Percentiles rank a stretch among this genome's conserved stretches.
phyloP scores from a whole-genome alignment of 2,329 filamentous ascomycete genomes.

The Penicillium olsonii region DNA sequence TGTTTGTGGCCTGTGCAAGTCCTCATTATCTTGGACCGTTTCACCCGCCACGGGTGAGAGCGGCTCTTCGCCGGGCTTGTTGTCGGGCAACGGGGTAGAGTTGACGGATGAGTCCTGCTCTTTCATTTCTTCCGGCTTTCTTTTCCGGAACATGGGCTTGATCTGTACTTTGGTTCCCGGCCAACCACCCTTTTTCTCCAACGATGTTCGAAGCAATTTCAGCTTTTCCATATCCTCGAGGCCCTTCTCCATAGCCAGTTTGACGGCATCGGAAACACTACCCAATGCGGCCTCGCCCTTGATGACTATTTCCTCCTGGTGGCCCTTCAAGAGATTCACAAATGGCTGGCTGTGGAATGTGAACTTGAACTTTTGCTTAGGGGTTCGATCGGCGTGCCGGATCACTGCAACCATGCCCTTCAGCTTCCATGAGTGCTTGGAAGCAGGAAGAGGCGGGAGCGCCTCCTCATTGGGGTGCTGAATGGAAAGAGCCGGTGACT shows the following conservation, averaged over 20 bases:
- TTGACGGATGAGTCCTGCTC: constrained; percentile 27
- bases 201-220: constrained; percentile 77
- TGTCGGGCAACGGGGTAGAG: constrained; percentile 12
- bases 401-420: constrained; percentile 98
- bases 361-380: constrained; percentile 99
- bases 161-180: constrained; percentile 98
- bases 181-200: constrained; percentile 91
- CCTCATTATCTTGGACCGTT: constrained; percentile 28
- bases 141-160: constrained; percentile 97
- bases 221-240: constrained; percentile 86
- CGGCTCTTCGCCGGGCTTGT: constrained; percentile 22
- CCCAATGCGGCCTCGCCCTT: constrained; percentile 87
- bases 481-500: constrained; percentile 28
- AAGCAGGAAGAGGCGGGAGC: constrained; percentile 61
- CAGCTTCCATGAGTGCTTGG: constrained; percentile 94
- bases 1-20: constrained; percentile 53
- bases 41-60: constrained; percentile 24
- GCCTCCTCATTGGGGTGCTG: constrained; percentile 28
- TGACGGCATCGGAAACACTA: constrained; percentile 87
- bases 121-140: constrained; percentile 64
- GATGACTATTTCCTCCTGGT: constrained; percentile 92
- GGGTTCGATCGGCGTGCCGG: constrained; percentile 92
- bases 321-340: constrained; percentile 88
- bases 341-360: constrained; percentile 97
- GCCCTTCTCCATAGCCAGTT: constrained; percentile 73